Conservation (phyloP, 164 flowering plant species). For the Malania oleifera region DNA sequence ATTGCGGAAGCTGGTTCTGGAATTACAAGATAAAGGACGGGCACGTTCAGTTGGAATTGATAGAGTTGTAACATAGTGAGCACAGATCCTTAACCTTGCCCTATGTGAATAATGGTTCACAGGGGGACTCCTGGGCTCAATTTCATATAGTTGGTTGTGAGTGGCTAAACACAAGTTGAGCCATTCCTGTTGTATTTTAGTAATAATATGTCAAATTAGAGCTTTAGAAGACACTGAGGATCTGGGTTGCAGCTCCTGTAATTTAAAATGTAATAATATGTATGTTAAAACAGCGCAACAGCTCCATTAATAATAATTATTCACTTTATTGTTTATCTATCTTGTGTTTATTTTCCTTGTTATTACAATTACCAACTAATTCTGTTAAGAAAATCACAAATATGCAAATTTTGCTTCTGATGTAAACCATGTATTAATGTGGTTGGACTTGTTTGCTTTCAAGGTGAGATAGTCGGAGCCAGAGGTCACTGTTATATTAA, state of each 20-base stretch:
- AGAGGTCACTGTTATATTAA: too few species aligned
- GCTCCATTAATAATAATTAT: not conserved
- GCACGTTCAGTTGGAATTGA: slow-evolving; percentile 59
- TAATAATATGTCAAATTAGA: not conserved
- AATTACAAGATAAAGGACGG: slow-evolving; percentile 54
- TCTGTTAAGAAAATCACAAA: not conserved
- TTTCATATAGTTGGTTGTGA: slow-evolving; percentile 6
- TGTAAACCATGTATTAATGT: too few species aligned
- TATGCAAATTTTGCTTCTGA: too few species aligned
- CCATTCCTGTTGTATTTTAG: slow-evolving; percentile 16
- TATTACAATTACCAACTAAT: not conserved
- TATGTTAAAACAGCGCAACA: slow-evolving; percentile 13
- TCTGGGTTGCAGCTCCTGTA: slow-evolving; percentile 3
- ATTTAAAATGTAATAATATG: not conserved
- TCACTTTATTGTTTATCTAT: not conserved
- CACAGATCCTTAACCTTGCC: slow-evolving; percentile 4
- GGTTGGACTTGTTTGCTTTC: too few species aligned
- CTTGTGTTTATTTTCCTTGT: not conserved
- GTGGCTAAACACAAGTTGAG: slow-evolving; percentile 72
- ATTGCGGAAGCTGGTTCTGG: slow-evolving; percentile 92
- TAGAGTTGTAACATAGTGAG: slow-evolving; percentile 38
- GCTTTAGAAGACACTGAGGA: slow-evolving; percentile 3
- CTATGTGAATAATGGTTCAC: slow-evolving; percentile 60
- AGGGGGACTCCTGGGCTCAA: slow-evolving; percentile 13
- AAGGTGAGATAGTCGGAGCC: too few species aligned